Evolutionary conservation across 495 filamentous ascomycete genomes (phyloP).

Genomic region (Polyplosphaeria fusca): DNA sequence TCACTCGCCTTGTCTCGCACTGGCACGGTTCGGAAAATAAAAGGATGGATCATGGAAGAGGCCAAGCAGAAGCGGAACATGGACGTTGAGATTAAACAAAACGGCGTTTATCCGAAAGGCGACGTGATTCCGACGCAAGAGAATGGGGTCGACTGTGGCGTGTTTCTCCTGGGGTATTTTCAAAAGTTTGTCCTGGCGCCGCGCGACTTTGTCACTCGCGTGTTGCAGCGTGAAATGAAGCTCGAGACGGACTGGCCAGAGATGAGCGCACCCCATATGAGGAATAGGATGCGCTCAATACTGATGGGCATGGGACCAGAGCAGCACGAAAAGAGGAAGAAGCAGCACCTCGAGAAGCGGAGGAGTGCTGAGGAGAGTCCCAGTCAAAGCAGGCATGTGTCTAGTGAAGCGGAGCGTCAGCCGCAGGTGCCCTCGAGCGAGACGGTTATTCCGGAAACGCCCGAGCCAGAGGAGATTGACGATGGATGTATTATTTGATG

Average conservation of each 20-base stretch:
- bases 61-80: constrained; percentile 64
- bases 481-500: too few relatives aligned
- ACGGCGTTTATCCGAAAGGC: constrained; percentile 64
- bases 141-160: constrained; percentile 85
- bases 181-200: constrained; percentile 73
- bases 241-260: constrained; percentile 52
- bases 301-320: constrained; percentile 32
- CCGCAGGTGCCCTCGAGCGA: too few relatives aligned
- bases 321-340: constrained; percentile 33
- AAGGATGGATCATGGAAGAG: constrained; percentile 74
- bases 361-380: neutral
- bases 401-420: too few relatives aligned
- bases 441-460: neutral
- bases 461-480: neutral
- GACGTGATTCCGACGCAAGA: constrained; percentile 66
- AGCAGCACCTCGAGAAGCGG: constrained; percentile 49
- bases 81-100: constrained; percentile 49
- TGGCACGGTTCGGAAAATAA: constrained; percentile 59
- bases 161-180: constrained; percentile 80
- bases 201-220: constrained; percentile 57
- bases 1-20: constrained; percentile 66
- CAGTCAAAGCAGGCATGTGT: too few relatives aligned
- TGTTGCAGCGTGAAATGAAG: constrained; percentile 51
- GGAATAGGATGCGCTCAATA: constrained; percentile 53
- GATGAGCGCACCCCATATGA: constrained; percentile 52